Base-by-base conservation (phyloP, 495 filamentous ascomycete genomes). In the Glonium stellatum region DNA sequence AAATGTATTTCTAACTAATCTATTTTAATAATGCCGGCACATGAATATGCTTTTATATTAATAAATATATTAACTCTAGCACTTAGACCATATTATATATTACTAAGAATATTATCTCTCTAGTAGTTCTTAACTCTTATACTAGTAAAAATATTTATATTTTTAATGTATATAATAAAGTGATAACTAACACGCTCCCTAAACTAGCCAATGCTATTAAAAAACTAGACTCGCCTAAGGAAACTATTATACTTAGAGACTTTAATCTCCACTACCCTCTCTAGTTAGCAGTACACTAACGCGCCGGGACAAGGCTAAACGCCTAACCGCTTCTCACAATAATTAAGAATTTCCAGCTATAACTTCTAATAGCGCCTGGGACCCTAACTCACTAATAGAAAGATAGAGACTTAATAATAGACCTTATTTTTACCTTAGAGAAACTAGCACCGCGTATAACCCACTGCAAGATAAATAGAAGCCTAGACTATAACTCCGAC, bases 21-120 rank as follows among this genome's bases (percentile, higher is more conserved):
- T 66, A 60, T 39, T 18, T 48, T 9, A 19, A 48, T 19, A 48
- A 48, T 18, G 46, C 46, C 19, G 19, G 46, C 35, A 61, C 37
- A 22, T 48, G 62, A 27, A 52, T 61, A 49, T 64, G 53, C 58
- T 64, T 60, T 35, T 64, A 56, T 36, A 61, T 64, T 49, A 64
- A 64, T 41, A 64, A 60, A 61, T 25, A 25, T 41, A 64, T 64
- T 53, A 36, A 61, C 48, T 51, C 58, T 47, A 60, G 50, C 37
- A 64, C 50, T 15, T 64, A 42, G 57, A 64, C 25, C 23, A 36
- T 64, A 21, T 49, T 23, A 35, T 55, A 64, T 42, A 55, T 60
- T 42, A 8, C 57, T 25, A 60, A 56, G 47, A 51, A 63, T 51
- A 47, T 66, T 21, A 66, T 13, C 36, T 25, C 55, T 19, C 41